Evolutionary conservation across 257 asterid genomes (phyloP), one percentile per base, ranked within the genome.

Genomic region (Solanum okadae): DNA sequence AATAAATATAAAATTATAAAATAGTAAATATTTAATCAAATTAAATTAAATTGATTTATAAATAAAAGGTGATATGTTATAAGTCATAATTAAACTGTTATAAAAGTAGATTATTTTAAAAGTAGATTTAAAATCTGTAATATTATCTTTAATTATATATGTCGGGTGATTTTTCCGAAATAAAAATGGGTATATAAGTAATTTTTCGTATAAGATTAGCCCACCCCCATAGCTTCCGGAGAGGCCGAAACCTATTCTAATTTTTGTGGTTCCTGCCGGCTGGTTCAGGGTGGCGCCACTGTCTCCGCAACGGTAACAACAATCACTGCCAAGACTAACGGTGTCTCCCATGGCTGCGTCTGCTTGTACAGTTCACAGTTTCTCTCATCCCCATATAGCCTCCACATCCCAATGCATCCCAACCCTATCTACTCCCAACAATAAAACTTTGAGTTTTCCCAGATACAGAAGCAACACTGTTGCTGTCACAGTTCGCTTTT

Each of bases 321-420:
- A 13, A 78, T 78, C 63, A 40, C 56, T 76, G 22, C 13, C 37
- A 52, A 38, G 35, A 25, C 61, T 77, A 77, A 13, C 84, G 56
- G 56, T 40, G 52, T 86, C 88, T 70, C 68, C 70, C 73, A 86
- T 86, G 88, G 88, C 88, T 13, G 42, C 72, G 10, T 72, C 88
- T 33, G 23, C 84, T 31, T 72, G 56, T 31, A 40, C 72, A 20
- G 49, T 72, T 71, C 44, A 46, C 84, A 73, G 10, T 61, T 72
- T 59, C n/a, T 72, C 72, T 31, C 72, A 44, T 18, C 35, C 38
- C 22, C 88, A 68, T 27, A 27, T 79, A 25, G 63, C 84, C 59
- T 38, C 34, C 77, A 40, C 42, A 68, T 42, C 88, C 67, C 88
- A 40, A 86, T 40, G 67, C 29, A 42, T 68, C 37, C 9, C 83